These are phyloP conservation scores for Domatiomyces globalis DNA, from an alignment of 2,329 filamentous ascomycete genomes.

Conservation along the genomic window DNA sequence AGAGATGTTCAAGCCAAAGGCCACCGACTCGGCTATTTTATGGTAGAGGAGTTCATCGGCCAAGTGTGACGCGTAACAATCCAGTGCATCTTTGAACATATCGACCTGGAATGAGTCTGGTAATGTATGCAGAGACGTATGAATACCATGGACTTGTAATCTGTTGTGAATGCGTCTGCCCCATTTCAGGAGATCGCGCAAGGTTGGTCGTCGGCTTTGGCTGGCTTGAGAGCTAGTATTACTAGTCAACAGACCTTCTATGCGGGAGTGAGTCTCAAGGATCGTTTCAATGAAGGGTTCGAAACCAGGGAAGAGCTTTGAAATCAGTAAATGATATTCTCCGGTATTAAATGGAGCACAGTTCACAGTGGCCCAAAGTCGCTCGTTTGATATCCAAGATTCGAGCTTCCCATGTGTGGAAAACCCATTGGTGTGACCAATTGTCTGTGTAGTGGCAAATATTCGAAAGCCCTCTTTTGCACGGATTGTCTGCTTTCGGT, in stretches of 20 bases:
- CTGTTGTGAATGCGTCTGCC: constrained; percentile 60
- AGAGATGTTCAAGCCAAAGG: constrained; percentile 75
- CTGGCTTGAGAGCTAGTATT: constrained; percentile 16
- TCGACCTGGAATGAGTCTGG: constrained; percentile 60
- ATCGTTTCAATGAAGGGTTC: constrained; percentile 41
- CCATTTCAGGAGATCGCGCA: constrained; percentile 82
- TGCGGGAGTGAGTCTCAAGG: constrained; percentile 41
- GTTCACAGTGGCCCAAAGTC: constrained; percentile 71
- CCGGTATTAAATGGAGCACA: constrained; percentile 50
- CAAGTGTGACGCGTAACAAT: constrained; percentile 78
- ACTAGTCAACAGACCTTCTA: constrained; percentile 24
- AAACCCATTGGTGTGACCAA: constrained; percentile 18
- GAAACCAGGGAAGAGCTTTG: constrained; percentile 56
- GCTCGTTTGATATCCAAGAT: constrained; percentile 22
- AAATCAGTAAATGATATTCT: constrained; percentile 64
- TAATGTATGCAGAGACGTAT: constrained; percentile 25
- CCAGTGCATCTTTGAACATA: constrained; percentile 85
- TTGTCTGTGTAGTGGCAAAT: constrained; percentile 76
- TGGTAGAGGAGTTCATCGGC: constrained; percentile 49
- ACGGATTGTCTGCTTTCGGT: constrained; percentile 68
- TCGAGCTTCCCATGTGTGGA: background rate
- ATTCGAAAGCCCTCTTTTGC: constrained; percentile 78
- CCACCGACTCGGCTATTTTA: constrained; percentile 54
- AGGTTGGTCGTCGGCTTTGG: constrained; percentile 45
- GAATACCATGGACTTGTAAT: constrained; percentile 29